These are phyloP conservation scores for Plasmodium malariae DNA, from an alignment of 169 alveolate species.

Conservation along the genomic window DNA sequence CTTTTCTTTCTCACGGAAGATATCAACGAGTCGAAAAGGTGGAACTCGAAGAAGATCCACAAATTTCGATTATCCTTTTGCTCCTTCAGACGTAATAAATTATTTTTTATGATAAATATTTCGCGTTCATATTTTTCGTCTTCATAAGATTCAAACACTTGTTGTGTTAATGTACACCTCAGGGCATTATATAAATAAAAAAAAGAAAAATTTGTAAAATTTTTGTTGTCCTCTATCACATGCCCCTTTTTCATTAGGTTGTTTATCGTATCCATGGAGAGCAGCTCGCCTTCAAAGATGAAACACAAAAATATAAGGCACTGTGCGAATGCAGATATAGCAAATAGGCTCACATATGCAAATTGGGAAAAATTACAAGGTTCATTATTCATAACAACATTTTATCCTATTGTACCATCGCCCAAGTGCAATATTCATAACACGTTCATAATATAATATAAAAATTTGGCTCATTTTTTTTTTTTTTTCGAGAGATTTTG, in stretches of 20 bases:
- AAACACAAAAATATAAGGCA: neutral
- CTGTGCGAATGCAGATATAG: too few relatives aligned
- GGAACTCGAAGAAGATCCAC: constrained; percentile 52
- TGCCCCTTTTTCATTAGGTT: constrained; percentile 16
- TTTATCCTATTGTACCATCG: too few relatives aligned
- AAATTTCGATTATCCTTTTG: constrained; percentile 10
- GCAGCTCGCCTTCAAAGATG: constrained; percentile 21
- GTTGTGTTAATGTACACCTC: constrained; percentile 57
- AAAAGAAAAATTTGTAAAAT: constrained; percentile 38
- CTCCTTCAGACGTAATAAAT: constrained; percentile 14
- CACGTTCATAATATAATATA: too few relatives aligned
- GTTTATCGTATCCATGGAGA: constrained; percentile 13
- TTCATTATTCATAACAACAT: too few relatives aligned
- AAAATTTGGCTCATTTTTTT: too few relatives aligned
- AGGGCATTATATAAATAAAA: constrained; percentile 60
- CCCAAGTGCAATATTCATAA: too few relatives aligned
- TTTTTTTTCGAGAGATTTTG: too few relatives aligned
- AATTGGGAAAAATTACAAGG: too few relatives aligned
- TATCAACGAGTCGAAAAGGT: constrained; percentile 22
- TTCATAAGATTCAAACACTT: constrained; percentile 20
- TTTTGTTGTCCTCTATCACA: constrained; percentile 27
- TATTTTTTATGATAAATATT: constrained; percentile 26
- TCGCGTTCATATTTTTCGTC: constrained; percentile 52
- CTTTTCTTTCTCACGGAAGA: constrained; percentile 13
- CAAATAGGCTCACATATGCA: too few relatives aligned